Evolutionary conservation across 441 rosid species (phyloP).

Genomic region (Erysimum cheiri): DNA sequence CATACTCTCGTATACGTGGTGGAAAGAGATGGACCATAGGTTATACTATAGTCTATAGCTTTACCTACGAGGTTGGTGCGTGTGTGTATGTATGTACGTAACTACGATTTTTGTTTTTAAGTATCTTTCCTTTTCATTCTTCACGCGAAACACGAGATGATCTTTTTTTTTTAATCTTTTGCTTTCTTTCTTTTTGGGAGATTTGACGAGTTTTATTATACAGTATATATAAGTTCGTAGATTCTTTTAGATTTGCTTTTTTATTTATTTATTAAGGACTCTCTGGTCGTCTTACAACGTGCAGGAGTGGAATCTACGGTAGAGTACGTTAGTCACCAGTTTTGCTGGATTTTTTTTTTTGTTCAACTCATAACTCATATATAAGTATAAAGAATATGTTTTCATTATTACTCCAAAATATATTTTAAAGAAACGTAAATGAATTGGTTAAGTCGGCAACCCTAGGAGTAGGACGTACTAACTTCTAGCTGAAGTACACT

Average conservation of each 20-base stretch:
- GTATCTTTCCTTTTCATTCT: slow-evolving; percentile 14
- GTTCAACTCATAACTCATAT: not conserved
- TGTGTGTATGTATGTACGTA: slow-evolving; percentile 11
- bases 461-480: slow-evolving; percentile 29
- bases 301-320: slow-evolving; percentile 21
- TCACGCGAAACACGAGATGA: slow-evolving; percentile 36
- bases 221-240: not conserved
- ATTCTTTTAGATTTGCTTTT: not conserved
- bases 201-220: slow-evolving; percentile 15
- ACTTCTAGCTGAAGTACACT: slow-evolving; percentile 12
- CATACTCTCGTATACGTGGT: slow-evolving; percentile 19
- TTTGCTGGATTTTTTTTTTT: slow-evolving; percentile 25
- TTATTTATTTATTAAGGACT: not conserved
- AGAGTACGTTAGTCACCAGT: slow-evolving; percentile 28
- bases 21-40: slow-evolving; percentile 16
- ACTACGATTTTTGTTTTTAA: not conserved
- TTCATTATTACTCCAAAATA: slow-evolving; percentile 2
- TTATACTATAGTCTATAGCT: not conserved
- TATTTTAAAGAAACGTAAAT: slow-evolving; percentile 26
- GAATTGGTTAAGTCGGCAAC: slow-evolving; percentile 41
- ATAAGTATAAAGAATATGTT: not conserved
- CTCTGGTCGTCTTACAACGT: slow-evolving; percentile 8
- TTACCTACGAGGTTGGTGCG: slow-evolving; percentile 38
- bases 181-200: not conserved
- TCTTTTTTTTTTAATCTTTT: slow-evolving; percentile 21